Base-by-base conservation (phyloP, 2,329 filamentous ascomycete species). In the Orbilia oligospora region DNA sequence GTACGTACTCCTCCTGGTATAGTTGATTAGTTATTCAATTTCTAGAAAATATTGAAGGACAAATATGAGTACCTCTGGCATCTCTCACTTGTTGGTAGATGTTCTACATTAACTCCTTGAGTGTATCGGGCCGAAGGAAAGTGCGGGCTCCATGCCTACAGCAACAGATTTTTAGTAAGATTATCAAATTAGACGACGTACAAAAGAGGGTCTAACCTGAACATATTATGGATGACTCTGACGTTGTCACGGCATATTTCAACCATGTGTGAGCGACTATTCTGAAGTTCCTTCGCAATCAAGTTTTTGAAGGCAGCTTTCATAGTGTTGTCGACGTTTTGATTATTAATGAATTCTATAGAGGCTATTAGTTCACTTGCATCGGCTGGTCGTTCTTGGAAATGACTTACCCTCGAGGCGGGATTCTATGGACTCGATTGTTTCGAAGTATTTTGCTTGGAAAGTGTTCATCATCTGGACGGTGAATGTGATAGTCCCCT, bases 71-170 rank as follows among this genome's bases (percentile, higher is more conserved):
- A 70, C 71, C 71, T 58, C 65, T 65, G 16, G 46, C 33, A 12
- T 55, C 27, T 46, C 48, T 65, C 14, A 24, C 38, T 22, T 48
- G 14, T 20, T 64, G 64, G 33, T 76, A 76, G n/a, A 22, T 63
- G n/a, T 46, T n/a, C 36, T 48, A 53, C 65, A 76, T 64, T 5
- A 56, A 24, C 5, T 5, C 36, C 41, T 76, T 69, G 6, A 76
- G 20, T 41, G 55, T 33, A 5, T 76, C 71, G 3, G 71, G 36
- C 1, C 24, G 55, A 38, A 76, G 65, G 24, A 76, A 76, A 10
- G 27, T 70, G 69, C 71, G 41, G 14, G 33, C n/a, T 2, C 65
- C 65, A n/a, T 65, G 24, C 24, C 65, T 76, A 51, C 10, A 30
- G 1, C 12, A 3, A 33, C 14, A 14, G 5, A 12, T 49, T 22